Evolutionary conservation across 352 stramenopile species (phyloP), one percentile per base, ranked within the genome.

Genomic region (Globisporangium irregulare): DNA sequence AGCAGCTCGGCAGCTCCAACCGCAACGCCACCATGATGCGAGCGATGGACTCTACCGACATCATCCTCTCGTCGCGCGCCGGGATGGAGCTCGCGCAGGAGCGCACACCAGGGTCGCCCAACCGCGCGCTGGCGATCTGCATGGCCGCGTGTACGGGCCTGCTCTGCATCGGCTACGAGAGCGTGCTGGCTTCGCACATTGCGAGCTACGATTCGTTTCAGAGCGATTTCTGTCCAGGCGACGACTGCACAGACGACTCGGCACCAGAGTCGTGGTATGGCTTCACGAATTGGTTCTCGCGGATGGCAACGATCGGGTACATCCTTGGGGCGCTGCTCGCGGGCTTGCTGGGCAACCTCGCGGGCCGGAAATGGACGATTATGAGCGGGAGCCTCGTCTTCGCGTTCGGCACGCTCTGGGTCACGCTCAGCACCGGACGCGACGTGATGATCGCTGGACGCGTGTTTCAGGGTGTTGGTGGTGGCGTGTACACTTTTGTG

Each of bases 11-110:
- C 54, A 60, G 54, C 18, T 43, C 12, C 34, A 51, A 2, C 15
- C 5, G 2, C 22, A 54, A 24, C 34, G 10, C 12, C 29, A 38
- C 15, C 8, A 65, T 65, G 59, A 65, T 62, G 62, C 62, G 62
- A 1, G 34, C 38, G 20, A 68, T 68, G 62, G 62, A 68, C 62
- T 68, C 62, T 20, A 68, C 53, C 34, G 62, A 68, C 38, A 32
- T 62, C 15, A 62, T 68, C 34, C 62, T 68, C n/a, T 59, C 62
- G 36, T 62, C 62, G 36, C 51, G 62, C 20, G 10, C 34, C 15
- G 18, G 7, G 0, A 12, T 38, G n/a, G 32, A 20, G 9, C 53
- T 43, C 32, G 34, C 46, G 10, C 62, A 68, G 18, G 62, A 68
- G 53, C 51, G 25, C 51, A 68, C 62, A 2, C 34, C 62, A 0